A percentile compares a stretch with the other conserved stretches of the same genome.
Evolutionary conservation across 805 yeast genomes (phyloP).

Genomic region (Candida succiphila): DNA sequence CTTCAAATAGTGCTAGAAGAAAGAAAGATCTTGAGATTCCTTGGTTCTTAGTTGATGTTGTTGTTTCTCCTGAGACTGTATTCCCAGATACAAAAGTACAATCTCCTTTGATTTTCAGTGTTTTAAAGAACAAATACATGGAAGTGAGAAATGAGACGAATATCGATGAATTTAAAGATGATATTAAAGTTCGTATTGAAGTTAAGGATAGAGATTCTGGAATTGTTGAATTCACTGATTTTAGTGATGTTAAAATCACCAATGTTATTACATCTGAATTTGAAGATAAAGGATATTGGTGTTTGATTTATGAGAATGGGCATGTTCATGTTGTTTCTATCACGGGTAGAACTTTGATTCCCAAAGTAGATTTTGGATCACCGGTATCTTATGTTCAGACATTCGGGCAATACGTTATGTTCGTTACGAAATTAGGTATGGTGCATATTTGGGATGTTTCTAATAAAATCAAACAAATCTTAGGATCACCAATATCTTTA

Average conservation of each 20-base stretch:
- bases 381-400: conserved; percentile 30
- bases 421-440: conserved; percentile 41
- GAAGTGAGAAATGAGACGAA: conserved; percentile 22
- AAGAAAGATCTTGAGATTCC: conserved; percentile 25
- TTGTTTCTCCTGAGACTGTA: conserved; percentile 16
- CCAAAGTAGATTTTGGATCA: conserved; percentile 43
- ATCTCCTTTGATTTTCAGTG: conserved; percentile 19
- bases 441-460: conserved; percentile 41
- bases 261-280: conserved; percentile 20
- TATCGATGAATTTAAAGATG: conserved; percentile 18
- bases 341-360: conserved; percentile 34
- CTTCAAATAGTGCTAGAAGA: conserved; percentile 22
- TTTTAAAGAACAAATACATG: conserved; percentile 6
- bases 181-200: conserved; percentile 13
- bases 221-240: conserved; percentile 28
- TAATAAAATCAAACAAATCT: conserved; percentile 13
- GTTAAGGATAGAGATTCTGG: conserved; percentile 27
- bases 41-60: conserved; percentile 13
- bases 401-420: conserved; percentile 23
- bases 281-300: conserved; percentile 41
- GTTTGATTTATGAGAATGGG: conserved; percentile 51
- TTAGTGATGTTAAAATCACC: conserved; percentile 28
- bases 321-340: conserved; percentile 35
- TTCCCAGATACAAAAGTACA: conserved; percentile 19
- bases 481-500: conserved; percentile 35